Base-by-base conservation (phyloP, 2,329 filamentous ascomycete species). In the Sclerotinia borealis region DNA sequence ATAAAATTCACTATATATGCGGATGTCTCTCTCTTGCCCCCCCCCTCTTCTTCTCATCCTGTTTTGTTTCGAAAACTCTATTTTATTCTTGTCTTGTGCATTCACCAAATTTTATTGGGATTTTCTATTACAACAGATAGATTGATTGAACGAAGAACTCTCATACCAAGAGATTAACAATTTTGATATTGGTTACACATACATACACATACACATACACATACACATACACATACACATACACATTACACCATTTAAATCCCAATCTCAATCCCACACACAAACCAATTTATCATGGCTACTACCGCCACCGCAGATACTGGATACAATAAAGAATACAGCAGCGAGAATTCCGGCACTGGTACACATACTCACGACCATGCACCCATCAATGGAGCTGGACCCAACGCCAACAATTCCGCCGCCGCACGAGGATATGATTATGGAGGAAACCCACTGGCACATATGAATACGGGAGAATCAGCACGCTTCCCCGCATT, bases 401-500 rank as follows among this genome's bases (percentile, higher is more conserved):
- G 59, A n/a, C n/a, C n/a, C n/a, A n/a, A n/a, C 6, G 25, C 48
- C 2, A 60, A 63, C 48, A 62, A 52, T 31, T 43, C 37, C 17
- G 11, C 47, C 41, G 29, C 39, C 43, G 45, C 54, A 27, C 56
- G 61, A 43, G 52, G 48, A 31, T 68, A 68, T 54, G 67, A 72
- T 61, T 75, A 73, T 67, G 74, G 74, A 31, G 74, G 73, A 63
- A 76, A 76, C 36, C 82, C 82, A 59, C 75, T 85, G 61, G 78
- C 81, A 11, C 79, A 81, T 48, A 73, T 79, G 68, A 77, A 79
- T 72, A 77, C 79, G 13, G 69, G 68, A 56, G 65, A 74, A 15
- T 77, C 76, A 62, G 75, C 75, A n/a, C 75, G 76, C 48, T 76
- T 82, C 52, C 78, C 79, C 65, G 79, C 83, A 64, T 85, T 85